Evolutionary conservation across 2,329 filamentous ascomycete species (phyloP).

Genomic region (Arthroderma uncinatum): DNA sequence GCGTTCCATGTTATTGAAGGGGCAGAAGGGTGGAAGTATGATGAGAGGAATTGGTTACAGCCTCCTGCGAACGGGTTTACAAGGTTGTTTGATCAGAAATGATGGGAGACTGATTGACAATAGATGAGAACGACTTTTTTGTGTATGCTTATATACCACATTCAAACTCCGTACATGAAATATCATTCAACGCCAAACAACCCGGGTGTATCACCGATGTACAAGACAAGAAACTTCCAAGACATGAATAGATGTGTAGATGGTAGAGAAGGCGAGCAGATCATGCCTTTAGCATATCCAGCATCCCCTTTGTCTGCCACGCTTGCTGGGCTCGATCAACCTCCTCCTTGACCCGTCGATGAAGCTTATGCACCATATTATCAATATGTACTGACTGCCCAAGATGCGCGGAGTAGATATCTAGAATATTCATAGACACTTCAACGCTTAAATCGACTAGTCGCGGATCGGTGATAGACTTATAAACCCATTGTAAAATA

Average conservation of each 20-base stretch:
- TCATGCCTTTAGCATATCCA: constrained; percentile 54
- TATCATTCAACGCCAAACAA: constrained; percentile 1
- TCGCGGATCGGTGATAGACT: constrained; percentile 69
- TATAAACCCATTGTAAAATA: constrained; percentile 70
- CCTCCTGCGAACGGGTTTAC: constrained; percentile 71
- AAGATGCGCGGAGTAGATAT: constrained; percentile 74
- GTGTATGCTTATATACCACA: background rate
- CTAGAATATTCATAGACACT: constrained; percentile 67
- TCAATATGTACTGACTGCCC: constrained; percentile 64
- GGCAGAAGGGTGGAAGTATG: constrained; percentile 55
- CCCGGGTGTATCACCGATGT: background rate
- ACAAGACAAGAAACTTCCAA: background rate
- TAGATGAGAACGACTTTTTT: background rate
- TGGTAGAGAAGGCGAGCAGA: background rate
- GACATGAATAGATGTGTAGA: background rate
- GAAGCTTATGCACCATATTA: constrained; percentile 55
- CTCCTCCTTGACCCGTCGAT: constrained; percentile 60
- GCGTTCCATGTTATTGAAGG: constrained; percentile 96
- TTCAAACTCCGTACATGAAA: background rate
- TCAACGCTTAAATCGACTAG: constrained; percentile 74
- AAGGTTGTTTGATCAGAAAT: constrained; percentile 40
- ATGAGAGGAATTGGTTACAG: constrained; percentile 86
- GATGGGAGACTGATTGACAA: background rate
- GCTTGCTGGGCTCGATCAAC: constrained; percentile 77
- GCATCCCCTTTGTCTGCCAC: constrained; percentile 72